A percentile compares a stretch with the other conserved stretches of the same genome.
Evolutionary conservation across 129 eudicot genomes (phyloP).

Genomic region (Pittosporum tobira): DNA sequence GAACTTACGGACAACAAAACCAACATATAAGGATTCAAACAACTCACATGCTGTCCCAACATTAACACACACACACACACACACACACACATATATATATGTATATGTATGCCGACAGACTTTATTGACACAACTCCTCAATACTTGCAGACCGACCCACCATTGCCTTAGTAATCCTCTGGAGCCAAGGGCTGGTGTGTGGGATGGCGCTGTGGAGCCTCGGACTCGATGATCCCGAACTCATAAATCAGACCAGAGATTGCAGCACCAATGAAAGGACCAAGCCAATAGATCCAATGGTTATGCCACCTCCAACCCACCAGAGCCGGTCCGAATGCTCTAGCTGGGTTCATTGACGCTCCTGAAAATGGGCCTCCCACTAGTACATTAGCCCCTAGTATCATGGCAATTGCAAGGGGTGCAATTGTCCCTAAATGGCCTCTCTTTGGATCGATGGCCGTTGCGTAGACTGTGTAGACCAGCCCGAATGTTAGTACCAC

Average conservation of each 20-base stretch:
- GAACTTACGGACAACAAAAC: too few relatives aligned
- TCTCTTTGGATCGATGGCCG: conserved; percentile 64
- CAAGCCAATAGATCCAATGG: conserved; percentile 91
- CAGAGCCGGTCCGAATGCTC: conserved; percentile 81
- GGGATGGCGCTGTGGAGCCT: conserved; percentile 26
- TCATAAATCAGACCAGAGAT: conserved; percentile 59
- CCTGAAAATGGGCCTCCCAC: conserved; percentile 87
- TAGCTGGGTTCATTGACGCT: conserved; percentile 80
- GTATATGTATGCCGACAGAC: too few relatives aligned
- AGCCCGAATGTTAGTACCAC: conserved; percentile 49
- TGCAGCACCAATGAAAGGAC: conserved; percentile 74
- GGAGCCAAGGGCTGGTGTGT: conserved; percentile 92
- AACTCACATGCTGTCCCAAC: too few relatives aligned
- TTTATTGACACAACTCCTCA: too few relatives aligned
- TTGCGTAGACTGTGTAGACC: conserved; percentile 53
- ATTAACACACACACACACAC: too few relatives aligned
- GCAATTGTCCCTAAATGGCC: conserved; percentile 72
- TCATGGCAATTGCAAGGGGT: conserved; percentile 66
- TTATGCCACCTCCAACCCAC: conserved; percentile 83
- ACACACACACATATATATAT: too few relatives aligned
- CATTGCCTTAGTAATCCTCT: conserved; percentile 56
- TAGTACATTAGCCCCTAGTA: conserved; percentile 62
- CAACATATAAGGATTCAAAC: too few relatives aligned
- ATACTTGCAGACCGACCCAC: neutral
- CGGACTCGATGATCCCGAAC: conserved; percentile 55